Evolutionary conservation across 768 basidiomycete species (phyloP), one percentile per base, ranked within the genome.

Genomic region (Ephemerocybe angulata): DNA sequence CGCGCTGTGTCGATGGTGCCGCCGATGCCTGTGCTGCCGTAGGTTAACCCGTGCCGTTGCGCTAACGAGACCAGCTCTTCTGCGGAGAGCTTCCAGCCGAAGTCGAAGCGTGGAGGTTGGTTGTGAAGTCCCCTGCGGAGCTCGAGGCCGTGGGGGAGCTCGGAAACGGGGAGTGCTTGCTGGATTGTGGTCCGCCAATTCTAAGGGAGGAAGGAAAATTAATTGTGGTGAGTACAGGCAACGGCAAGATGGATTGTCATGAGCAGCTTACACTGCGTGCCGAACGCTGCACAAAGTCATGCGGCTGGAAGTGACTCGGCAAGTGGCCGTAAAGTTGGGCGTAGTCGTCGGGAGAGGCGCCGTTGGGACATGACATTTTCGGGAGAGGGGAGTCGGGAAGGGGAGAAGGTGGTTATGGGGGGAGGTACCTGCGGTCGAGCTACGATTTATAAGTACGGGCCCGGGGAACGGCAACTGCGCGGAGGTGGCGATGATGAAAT

Each of bases 61-160:
- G 28, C 28, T 15, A 50, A 5, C 19, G 27, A 11, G 13, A 19
- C 10, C 6, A 50, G 28, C n/a, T 50, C 48, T n/a, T 50, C 21
- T 21, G 29, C 30, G 10, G 30, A 19, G 13, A 50, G 21, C 17
- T 35, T 50, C 48, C 48, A 50, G 29, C 48, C 48, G 30, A 33
- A 50, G 29, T 50, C 21, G 31, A 50, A 50, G 4, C 48, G 48
- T n/a, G 48, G 48, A 22, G 48, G 48, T 33, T 50, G 48, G 30
- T 50, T 33, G 48, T 50, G 48, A 31, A 33, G 17, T 28, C 48
- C 48, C 35, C 25, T n/a, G 30, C 48, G 48, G 7, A 50, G 29
- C 15, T 50, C 48, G 25, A 50, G 48, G 48, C 48, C 48, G 4
- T 15, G 19, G 35, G 48, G 48, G 7, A 50, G 31, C 6, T 50